phyloP scores from a whole-genome alignment of 1,139 yeast genomes.

The Saccharomyces hybrid region DNA sequence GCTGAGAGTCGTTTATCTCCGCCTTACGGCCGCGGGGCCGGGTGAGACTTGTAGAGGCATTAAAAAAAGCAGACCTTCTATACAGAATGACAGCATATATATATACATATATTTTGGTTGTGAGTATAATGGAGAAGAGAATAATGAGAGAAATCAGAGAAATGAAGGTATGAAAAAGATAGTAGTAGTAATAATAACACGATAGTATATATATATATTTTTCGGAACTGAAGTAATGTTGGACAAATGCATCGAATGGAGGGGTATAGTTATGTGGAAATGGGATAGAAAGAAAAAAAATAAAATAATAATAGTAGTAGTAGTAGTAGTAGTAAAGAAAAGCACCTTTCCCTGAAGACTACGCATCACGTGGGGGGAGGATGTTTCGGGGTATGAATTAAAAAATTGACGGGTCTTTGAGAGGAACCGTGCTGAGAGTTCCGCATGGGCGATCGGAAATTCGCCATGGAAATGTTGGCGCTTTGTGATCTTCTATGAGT shows the following conservation, averaged over 20 bases:
- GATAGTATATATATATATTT: neutral
- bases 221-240: neutral
- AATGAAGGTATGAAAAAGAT: neutral
- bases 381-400: constrained; percentile 27
- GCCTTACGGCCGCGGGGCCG: neutral
- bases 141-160: neutral
- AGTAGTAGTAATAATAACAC: neutral
- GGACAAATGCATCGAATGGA: neutral
- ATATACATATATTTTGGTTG: neutral
- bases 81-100: neutral
- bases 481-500: constrained; percentile 26
- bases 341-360: neutral
- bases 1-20: neutral
- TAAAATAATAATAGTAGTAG: neutral
- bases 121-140: neutral
- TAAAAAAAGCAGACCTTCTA: neutral
- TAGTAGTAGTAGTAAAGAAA: neutral
- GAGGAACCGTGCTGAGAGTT: constrained; percentile 6
- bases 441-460: constrained; percentile 13
- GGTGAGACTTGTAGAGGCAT: neutral
- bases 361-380: constrained; percentile 21
- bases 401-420: constrained; percentile 23
- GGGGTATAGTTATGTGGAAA: neutral
- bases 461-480: constrained; percentile 17
- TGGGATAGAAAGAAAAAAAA: neutral